These are phyloP conservation scores for Cyclotella kingstonii DNA, from an alignment of 108 stramenopile species.

Conservation along the genomic window DNA sequence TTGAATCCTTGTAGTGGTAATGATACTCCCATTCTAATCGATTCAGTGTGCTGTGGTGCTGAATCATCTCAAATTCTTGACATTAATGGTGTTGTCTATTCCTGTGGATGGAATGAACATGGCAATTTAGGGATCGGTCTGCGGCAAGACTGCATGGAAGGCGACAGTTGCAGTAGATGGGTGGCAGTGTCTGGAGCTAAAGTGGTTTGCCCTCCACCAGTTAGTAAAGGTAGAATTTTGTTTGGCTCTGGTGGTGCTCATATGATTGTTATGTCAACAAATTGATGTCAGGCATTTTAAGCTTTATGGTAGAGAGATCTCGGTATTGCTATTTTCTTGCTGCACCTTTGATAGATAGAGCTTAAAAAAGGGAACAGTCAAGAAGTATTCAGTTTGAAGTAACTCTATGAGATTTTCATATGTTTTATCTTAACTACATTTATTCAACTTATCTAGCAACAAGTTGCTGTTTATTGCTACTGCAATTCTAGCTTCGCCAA, in stretches of 20 bases:
- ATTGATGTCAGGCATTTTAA: no score
- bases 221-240: slow-evolving; percentile 19
- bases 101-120: slow-evolving; percentile 87
- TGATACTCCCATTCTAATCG: slow-evolving; percentile 16
- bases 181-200: slow-evolving; percentile 19
- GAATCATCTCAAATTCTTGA: slow-evolving; percentile 71
- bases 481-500: no score
- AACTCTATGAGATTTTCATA: no score
- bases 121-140: slow-evolving; percentile 49
- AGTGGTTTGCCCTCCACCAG: slow-evolving; percentile 32
- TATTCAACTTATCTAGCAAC: no score
- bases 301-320: no score
- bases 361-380: no score
- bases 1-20: slow-evolving; percentile 7
- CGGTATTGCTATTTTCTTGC: no score
- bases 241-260: slow-evolving; percentile 63
- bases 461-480: no score
- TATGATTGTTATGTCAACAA: slow-evolving; percentile 26
- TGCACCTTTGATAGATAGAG: no score
- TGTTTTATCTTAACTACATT: no score
- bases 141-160: slow-evolving; percentile 6
- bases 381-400: no score
- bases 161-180: slow-evolving; percentile 16
- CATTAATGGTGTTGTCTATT: slow-evolving; percentile 36
- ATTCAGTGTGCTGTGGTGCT: slow-evolving; percentile 58